Conservation (phyloP, 2,329 filamentous ascomycete genomes). For the Colletotrichum sp. region DNA sequence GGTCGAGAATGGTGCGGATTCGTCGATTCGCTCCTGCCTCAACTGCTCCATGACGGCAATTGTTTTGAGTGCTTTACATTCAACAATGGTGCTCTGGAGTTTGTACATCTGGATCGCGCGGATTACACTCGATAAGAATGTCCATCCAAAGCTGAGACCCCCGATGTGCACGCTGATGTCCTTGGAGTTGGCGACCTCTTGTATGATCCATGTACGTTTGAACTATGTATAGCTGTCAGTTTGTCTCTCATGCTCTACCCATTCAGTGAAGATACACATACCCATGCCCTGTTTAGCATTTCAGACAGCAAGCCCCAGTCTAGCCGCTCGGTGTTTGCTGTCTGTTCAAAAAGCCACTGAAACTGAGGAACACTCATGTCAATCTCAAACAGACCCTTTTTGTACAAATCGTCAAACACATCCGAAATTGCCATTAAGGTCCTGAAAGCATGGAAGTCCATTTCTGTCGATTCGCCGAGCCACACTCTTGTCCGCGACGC, state of each 20-base stretch:
- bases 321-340: background rate
- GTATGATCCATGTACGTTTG: constrained; percentile 17
- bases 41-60: background rate
- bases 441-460: background rate
- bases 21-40: background rate
- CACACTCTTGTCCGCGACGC: constrained; percentile 9
- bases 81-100: background rate
- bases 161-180: background rate
- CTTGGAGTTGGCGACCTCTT: constrained; percentile 12
- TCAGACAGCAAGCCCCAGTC: constrained; percentile 8
- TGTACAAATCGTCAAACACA: background rate
- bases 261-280: background rate
- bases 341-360: background rate
- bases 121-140: background rate
- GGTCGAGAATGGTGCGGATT: background rate
- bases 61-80: constrained; percentile 7
- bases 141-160: background rate
- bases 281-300: constrained; percentile 5
- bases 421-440: background rate
- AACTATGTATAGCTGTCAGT: background rate
- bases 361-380: background rate
- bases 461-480: constrained; percentile 15
- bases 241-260: background rate
- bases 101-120: background rate
- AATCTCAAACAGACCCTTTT: background rate